Conservation (phyloP, 768 basidiomycete species). For the Boletus pseudopeckii region DNA sequence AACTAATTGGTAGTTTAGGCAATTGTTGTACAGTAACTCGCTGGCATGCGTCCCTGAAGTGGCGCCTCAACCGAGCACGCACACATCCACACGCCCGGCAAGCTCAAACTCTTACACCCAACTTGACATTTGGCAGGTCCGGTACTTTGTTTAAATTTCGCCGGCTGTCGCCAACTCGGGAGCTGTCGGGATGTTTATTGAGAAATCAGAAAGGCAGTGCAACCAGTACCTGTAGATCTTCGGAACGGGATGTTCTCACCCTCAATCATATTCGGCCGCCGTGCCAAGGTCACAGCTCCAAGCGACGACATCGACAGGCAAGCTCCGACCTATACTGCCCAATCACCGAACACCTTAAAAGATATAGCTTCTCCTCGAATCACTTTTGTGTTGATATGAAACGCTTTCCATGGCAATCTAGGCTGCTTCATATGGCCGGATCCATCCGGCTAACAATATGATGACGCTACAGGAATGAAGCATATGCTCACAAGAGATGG, state of each 20-base stretch:
- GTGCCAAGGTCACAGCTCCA: neutral
- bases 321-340: constrained; percentile 4
- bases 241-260: neutral
- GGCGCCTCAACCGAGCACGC: constrained; percentile 9
- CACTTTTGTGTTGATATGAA: constrained; percentile 2
- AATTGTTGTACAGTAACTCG: constrained; percentile 9
- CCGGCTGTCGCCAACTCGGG: neutral
- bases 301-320: neutral
- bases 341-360: constrained; percentile 1
- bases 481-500: neutral
- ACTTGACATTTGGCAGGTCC: neutral
- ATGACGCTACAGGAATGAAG: neutral
- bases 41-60: constrained; percentile 15
- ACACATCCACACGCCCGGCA: neutral
- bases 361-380: neutral
- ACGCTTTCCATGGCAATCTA: neutral
- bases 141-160: neutral
- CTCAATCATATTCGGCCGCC: neutral
- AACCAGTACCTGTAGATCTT: constrained; percentile 17
- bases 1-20: constrained; percentile 22
- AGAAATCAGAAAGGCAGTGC: constrained; percentile 18
- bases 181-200: constrained; percentile 3
- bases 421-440: neutral
- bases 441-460: neutral
- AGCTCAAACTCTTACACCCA: neutral